Base-by-base conservation (phyloP, 306 rosid genomes). In the Pterocarpus santalinus region DNA sequence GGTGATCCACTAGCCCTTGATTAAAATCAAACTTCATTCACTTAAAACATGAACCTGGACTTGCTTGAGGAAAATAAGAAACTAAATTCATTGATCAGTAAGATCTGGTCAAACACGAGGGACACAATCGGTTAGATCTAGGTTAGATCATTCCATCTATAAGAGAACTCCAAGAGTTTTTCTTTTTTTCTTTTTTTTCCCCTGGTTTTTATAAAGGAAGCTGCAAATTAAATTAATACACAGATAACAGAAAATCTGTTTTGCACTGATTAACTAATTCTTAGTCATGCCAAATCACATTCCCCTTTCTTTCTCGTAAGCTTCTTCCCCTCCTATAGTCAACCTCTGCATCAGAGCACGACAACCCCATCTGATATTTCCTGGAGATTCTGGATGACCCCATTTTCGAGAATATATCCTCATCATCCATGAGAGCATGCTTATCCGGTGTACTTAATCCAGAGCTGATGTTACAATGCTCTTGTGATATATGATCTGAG, bases 311-410 rank as follows among this genome's bases (percentile, higher is more conserved):
- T 83, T 90, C 97, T 72, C 91, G 86, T 70, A 87, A 83, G 94
- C 94, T 91, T 88, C 98, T 91, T 64, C 98, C 94, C 86, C 98
- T 87, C 77, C 99, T 87, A 80, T 96, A 96, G 85, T 96, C 99
- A 76, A 96, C 80, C 89, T 96, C 98, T 8, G 99, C 99, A 81
- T 96, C 99, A 10, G 99, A 96, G 88, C 97, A 87, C 5, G 99
- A 95, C 49, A 84, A 80, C 9, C 97, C 97, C 86, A 89, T 78
- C 72, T 78, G 91, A 82, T 89, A 88, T 87, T 89, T 94, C 86
- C 91, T 86, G 86, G 84, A 75, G 46, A 64, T 75, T 86, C 88
- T 91, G 17, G 91, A 85, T 7, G 92, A 85, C 67, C 91, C 96
- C 88, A 87, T 73, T 82, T 82, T 93, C 34, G 95, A 87, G 82